Evolutionary conservation across 148 eudicot species (phyloP), one percentile per base, ranked within the genome.

Genomic region (Rhododendron ferrugineum): DNA sequence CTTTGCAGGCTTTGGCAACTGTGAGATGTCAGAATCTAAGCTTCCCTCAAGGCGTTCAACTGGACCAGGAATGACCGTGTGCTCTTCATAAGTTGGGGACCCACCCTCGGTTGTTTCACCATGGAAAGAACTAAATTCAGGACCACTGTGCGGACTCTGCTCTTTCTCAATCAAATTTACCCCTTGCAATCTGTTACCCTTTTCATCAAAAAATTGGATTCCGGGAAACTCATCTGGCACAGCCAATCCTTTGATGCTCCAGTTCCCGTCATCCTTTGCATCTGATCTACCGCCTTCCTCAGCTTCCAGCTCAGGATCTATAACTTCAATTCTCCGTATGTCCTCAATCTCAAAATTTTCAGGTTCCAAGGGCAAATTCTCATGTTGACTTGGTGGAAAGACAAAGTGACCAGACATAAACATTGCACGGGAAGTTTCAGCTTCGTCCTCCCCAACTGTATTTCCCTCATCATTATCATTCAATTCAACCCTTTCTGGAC

Each of bases 371-470:
- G 98, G 96, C 85, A 95, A 90, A 88, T 94, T 95, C 87, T 97
- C 99, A 85, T 97, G 98, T 89, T 95, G 93, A 82, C 89, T 92
- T 47, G 95, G 98, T 28, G 99, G 98, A 81, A 95, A 95, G 72
- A 92, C 95, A 88, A 97, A 97, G 85, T 91, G 99, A 79, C 98
- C 88, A 79, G 99, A 97, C 98, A 92, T 90, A 80, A 97, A 93
- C 88, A 97, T 84, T 64, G 93, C 92, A 40, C 79, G 85, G 50
- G 97, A 94, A 86, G 92, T 88, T 90, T 92, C 93, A 78, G 92
- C 85, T 66, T 89, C 92, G 76, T 88, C 72, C 64, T 85, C 85
- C 83, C 70, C 91, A 83, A 56, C 81, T 46, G 80, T 32, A 62
- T 78, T 78, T 79, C 49, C 89, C 75, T 82, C 86, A 30, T 90